Evolutionary conservation across 2,329 filamentous ascomycete genomes (phyloP).

Genomic region (Parastagonospora nodorum): DNA sequence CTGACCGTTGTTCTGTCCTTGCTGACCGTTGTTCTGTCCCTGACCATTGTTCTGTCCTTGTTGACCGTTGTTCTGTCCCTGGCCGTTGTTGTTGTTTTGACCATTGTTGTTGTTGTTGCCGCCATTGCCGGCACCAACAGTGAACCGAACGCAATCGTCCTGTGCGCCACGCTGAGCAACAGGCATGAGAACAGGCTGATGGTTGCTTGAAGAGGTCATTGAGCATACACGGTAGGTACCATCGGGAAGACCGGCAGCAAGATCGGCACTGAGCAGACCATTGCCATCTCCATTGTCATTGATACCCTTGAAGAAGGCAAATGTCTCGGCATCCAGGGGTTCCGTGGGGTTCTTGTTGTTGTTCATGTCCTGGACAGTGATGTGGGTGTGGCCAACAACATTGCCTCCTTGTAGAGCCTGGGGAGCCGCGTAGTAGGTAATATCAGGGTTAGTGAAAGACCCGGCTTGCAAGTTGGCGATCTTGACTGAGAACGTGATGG

Average conservation of each 20-base stretch:
- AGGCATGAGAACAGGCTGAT: constrained; percentile 64
- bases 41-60: constrained; percentile 3
- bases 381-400: constrained; percentile 56
- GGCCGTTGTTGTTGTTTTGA: constrained; percentile 1
- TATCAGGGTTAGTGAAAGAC: constrained; percentile 59
- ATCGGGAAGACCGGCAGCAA: constrained; percentile 53
- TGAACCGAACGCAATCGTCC: constrained; percentile 60
- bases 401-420: constrained; percentile 54
- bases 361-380: constrained; percentile 58
- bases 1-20: constrained; percentile 16
- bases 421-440: constrained; percentile 61
- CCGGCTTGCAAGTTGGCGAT: constrained; percentile 58
- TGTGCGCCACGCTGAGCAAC: constrained; percentile 60
- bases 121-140: constrained; percentile 36
- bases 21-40: constrained; percentile 16
- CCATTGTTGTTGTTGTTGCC: constrained; percentile 8
- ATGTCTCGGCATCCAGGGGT: constrained; percentile 50
- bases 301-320: constrained; percentile 65
- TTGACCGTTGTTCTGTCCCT: constrained; percentile 2
- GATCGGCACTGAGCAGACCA: constrained; percentile 52
- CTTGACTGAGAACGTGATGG: constrained; percentile 57
- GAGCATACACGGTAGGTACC: constrained; percentile 60
- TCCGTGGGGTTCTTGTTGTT: constrained; percentile 41
- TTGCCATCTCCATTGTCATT: constrained; percentile 57
- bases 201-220: constrained; percentile 57